Percentiles rank a stretch among this genome's conserved stretches.
These are phyloP conservation scores for Mortierella alpina DNA, from an alignment of 192 early-diverging fungal species.

Conservation along the genomic window DNA sequence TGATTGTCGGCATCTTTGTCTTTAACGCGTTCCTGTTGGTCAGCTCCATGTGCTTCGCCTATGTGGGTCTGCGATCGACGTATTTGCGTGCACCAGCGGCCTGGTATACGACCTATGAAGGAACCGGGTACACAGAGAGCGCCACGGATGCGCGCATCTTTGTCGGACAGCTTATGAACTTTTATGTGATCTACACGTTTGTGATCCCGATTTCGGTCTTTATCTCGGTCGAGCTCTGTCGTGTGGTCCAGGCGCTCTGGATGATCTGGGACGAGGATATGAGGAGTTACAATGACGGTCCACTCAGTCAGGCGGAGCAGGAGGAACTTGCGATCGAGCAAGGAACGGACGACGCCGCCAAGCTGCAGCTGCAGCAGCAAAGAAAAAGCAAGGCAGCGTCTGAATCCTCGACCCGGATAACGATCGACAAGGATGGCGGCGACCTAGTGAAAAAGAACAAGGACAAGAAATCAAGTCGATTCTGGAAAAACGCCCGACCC, in stretches of 20 bases:
- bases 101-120: slow-evolving; percentile 36
- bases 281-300: slow-evolving; percentile 52
- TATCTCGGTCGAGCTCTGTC: slow-evolving; percentile 77
- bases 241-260: slow-evolving; percentile 70
- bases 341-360: slow-evolving; percentile 15
- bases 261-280: slow-evolving; percentile 75
- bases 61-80: slow-evolving; percentile 25
- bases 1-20: slow-evolving; percentile 71
- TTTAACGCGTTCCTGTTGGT: slow-evolving; percentile 62
- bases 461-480: slow-evolving; percentile 14
- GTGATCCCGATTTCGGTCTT: slow-evolving; percentile 82
- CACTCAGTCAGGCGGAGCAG: slow-evolving; percentile 49
- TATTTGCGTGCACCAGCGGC: slow-evolving; percentile 24
- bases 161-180: slow-evolving; percentile 58
- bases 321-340: slow-evolving; percentile 43
- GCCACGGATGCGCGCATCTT: slow-evolving; percentile 21
- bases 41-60: slow-evolving; percentile 56
- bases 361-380: neutral
- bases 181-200: slow-evolving; percentile 71
- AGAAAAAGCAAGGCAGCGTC: neutral
- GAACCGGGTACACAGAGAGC: slow-evolving; percentile 8
- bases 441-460: neutral
- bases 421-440: slow-evolving; percentile 5
- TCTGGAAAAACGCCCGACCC: slow-evolving; percentile 35
- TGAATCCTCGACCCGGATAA: slow-evolving; percentile 22